A percentile compares a stretch with the other conserved stretches of the same genome.
These are phyloP conservation scores for Skeletonema tropicum DNA, from an alignment of 108 stramenopile species.

Conservation along the genomic window DNA sequence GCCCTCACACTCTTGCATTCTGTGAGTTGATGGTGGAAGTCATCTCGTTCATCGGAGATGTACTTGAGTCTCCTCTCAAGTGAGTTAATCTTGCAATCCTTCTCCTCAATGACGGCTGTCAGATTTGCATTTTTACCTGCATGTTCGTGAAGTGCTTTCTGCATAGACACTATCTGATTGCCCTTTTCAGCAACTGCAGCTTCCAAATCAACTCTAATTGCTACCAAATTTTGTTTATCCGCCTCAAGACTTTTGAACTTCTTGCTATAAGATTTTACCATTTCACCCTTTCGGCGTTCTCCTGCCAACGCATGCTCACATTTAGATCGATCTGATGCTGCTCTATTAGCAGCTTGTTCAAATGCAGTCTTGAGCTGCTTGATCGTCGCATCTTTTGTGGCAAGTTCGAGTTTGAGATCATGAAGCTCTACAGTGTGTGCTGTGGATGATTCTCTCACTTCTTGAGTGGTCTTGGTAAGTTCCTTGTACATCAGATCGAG, in stretches of 20 bases:
- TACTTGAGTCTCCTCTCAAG: slow-evolving; percentile 27
- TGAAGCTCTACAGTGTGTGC: slow-evolving; percentile 17
- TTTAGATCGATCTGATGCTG: slow-evolving; percentile 36
- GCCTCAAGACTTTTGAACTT: slow-evolving; percentile 24
- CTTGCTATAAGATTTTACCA: slow-evolving; percentile 17
- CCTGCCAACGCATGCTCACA: slow-evolving; percentile 28
- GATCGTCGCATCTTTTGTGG: slow-evolving; percentile 41
- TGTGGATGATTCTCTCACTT: slow-evolving; percentile 5
- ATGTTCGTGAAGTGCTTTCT: not conserved
- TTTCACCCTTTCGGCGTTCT: slow-evolving; percentile 34
- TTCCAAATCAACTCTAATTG: slow-evolving; percentile 5
- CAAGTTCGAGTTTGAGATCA: slow-evolving; percentile 18
- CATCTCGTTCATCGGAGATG: slow-evolving; percentile 20
- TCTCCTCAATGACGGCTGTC: slow-evolving; percentile 17
- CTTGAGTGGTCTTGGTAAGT: slow-evolving; percentile 4
- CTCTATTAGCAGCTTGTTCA: slow-evolving; percentile 34
- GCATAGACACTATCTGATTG: slow-evolving; percentile 2
- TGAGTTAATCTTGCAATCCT: slow-evolving; percentile 14
- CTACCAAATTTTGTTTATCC: not conserved
- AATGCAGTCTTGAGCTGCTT: slow-evolving; percentile 35
- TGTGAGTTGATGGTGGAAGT: slow-evolving; percentile 16
- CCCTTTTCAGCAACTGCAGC: slow-evolving; percentile 5
- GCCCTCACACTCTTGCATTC: slow-evolving; percentile 10
- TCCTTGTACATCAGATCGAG: not conserved
- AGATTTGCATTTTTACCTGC: slow-evolving; percentile 11